Evolutionary conservation across 495 filamentous ascomycete genomes (phyloP), one percentile per base, ranked within the genome.

Genomic region (Diplogelasinospora grovesii): DNA sequence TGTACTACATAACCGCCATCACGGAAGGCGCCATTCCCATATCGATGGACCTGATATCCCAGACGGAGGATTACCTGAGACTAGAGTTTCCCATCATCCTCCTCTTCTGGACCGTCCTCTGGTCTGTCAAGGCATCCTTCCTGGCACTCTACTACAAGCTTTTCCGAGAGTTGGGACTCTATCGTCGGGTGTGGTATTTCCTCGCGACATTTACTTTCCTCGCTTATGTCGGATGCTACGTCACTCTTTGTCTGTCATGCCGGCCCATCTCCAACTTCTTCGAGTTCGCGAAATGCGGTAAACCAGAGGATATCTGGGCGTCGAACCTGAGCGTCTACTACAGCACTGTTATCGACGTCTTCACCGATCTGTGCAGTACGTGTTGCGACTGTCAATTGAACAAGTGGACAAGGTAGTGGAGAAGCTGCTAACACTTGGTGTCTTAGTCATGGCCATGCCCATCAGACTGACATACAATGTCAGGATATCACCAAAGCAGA

Each of bases 371-470:
- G 0, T 63, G 57, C 50, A 59, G 56, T 56, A 54, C 36, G 27
- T 18, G 16, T 7, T 20, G 4, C 30, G 13, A 5, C n/a, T 6
- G 11, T 22, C 15, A 21, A 26, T 22, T 8, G 15, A n/a, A 32
- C n/a, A n/a, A n/a, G n/a, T n/a, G n/a, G n/a, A n/a, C n/a, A n/a
- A n/a, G n/a, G n/a, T n/a, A n/a, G n/a, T n/a, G n/a, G n/a, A 30
- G 14, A 29, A 1, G 14, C 10, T 36, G 26, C 45, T 48, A 22
- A 44, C 32, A 44, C 10, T 16, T 41, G 16, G 23, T 43, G 16
- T 41, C 36, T 5, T 45, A 68, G 68, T 76, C 50, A 76, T 76
- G 70, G 56, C 61, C 19, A 61, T 76, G 40, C 70, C 71, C 5
- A 41, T 74, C 32, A 51, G 60, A n/a, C 57, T 76, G 8, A 68